Evolutionary conservation across 805 yeast species (phyloP), one percentile per base, ranked within the genome.

Genomic region (Vanderwaltozyma yarrowii): DNA sequence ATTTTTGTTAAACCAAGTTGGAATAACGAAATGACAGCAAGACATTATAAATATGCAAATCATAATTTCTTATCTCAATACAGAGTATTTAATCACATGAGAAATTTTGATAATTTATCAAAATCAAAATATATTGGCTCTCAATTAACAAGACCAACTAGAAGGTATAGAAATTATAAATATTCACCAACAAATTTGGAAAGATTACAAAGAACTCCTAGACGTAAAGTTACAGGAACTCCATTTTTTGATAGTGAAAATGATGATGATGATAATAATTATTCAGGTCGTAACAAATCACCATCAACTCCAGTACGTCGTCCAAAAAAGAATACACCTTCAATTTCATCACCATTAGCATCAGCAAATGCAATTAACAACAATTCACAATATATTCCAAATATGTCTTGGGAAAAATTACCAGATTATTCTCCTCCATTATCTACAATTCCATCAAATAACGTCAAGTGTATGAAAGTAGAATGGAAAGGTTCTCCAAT

Each of bases 401-500:
- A 71, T 40, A 62, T 69, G 44, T 76, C 74, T 40, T 84, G 83
- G 70, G 81, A 78, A 54, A 64, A 76, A 20, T 64, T 88, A 39
- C 87, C 87, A 27, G 95, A 87, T 60, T 86, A 70, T 60, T 76
- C 85, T n/a, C 96, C 96, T 3, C 68, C 81, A 15, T 47, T 74
- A 12, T 51, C 67, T 2, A 68, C 81, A 1, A 66, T 88, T 44
- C 94, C 95, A 5, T 33, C 38, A 8, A 74, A 67, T 45, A 78
- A 76, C 51, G 65, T 71, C 40, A 78, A 80, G 63, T 77, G 85
- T 46, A 68, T 88, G 49, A 80, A 80, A 55, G 83, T 94, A 26
- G 97, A 89, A 60, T 89, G 98, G 98, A 89, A 88, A 65, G 98
- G 97, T 10, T 94, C 87, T 51, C 94, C 96, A 27, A 87, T 89